Base-by-base conservation (phyloP, 2,329 filamentous ascomycete genomes). In the Cyphellophora europaea region DNA sequence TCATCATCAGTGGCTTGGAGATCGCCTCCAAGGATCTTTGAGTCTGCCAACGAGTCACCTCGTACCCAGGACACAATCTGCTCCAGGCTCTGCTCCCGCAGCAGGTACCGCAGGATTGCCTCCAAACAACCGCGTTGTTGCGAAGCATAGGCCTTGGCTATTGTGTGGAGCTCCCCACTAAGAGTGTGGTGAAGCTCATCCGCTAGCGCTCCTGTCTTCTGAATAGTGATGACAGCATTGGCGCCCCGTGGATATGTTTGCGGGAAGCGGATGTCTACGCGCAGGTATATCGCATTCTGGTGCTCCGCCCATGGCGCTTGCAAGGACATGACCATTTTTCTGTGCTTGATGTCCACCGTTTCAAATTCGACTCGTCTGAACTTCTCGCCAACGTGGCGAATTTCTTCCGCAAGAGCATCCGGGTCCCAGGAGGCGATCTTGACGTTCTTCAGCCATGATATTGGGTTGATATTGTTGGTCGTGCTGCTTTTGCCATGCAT, bases 391-490 rank as follows among this genome's bases (percentile, higher is more conserved):
- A 77, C 73, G 19, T 72, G 62, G 8, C 69, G 72, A 35, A 79
- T 77, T 48, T 79, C 75, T 41, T 76, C 72, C 11, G 69, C 72
- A 5, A 78, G 52, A 8, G 61, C 71, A 51, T 72, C 69, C 33
- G 65, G 66, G 41, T 62, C 66, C 69, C 63, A 64, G 17, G 61
- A 61, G 2, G 62, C 64, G 36, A 79, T 74, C 43, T 75, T 77
- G 27, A 79, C 72, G 33, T 74, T 75, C 38, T 71, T 71, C 70
- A 79, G 77, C 74, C 74, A 79, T 2, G 67, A 63, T 36, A 79
- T 77, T 11, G 72, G 71, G 37, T 74, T 74, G 14, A 67, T 66
- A 36, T 71, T 67, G 27, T 64, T 65, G 32, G 63, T 62, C 36
- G 63, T 47, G 25, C 56, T 58, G 13, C 62, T 62, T 27, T 62